phyloP scores from a whole-genome alignment of 257 asterid genomes.

The Leonotis leonurus region DNA sequence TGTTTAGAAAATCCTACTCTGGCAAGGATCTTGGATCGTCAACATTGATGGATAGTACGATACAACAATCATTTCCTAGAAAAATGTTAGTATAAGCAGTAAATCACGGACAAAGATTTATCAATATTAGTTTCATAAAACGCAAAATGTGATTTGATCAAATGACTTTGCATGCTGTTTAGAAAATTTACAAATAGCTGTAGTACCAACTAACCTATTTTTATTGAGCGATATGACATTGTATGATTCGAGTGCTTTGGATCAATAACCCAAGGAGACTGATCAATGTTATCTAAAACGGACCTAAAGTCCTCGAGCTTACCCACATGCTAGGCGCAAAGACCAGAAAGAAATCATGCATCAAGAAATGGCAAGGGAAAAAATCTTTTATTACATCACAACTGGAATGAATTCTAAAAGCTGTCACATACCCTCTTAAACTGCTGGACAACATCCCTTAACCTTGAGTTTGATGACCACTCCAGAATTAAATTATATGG shows the following conservation, averaged over 20 bases:
- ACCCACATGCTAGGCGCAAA: conserved; percentile 46
- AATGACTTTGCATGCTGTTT: conserved; percentile 33
- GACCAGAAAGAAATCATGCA: conserved; percentile 4
- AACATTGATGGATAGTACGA: conserved; percentile 43
- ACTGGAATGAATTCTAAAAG: neutral
- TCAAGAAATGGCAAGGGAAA: neutral
- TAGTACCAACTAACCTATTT: conserved; percentile 36
- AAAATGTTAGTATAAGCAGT: conserved; percentile 3
- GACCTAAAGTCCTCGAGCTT: conserved; percentile 72
- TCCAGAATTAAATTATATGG: conserved; percentile 44
- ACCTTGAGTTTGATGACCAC: conserved; percentile 53
- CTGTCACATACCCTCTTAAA: conserved; percentile 44
- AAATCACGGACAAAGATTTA: neutral
- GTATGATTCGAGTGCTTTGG: conserved; percentile 44
- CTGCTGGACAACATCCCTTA: conserved; percentile 53
- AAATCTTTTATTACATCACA: neutral
- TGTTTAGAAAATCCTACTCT: conserved; percentile 35
- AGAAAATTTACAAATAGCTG: neutral
- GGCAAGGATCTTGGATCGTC: conserved; percentile 59
- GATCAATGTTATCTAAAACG: conserved; percentile 57
- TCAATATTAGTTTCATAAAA: neutral
- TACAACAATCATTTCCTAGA: conserved; percentile 53
- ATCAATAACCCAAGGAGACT: conserved; percentile 40
- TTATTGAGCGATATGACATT: conserved; percentile 53
- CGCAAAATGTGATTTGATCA: conserved; percentile 39